Evolutionary conservation across 2,329 filamentous ascomycete species (phyloP), one percentile per base, ranked within the genome.

Genomic region (Diplodia scrobiculata): DNA sequence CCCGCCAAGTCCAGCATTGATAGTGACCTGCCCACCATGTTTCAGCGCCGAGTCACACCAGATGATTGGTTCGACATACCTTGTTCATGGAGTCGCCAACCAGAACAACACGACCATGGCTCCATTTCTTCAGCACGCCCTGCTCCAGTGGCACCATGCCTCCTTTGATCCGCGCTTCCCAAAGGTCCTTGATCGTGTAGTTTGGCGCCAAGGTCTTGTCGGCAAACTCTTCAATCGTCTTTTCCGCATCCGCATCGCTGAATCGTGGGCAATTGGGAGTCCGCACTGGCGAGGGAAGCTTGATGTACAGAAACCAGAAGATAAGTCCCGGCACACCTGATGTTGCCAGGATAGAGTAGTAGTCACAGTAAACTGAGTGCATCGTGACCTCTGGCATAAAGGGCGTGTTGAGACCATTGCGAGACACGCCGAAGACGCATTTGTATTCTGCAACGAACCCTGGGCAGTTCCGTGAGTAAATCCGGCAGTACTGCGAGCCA

Each of bases 121-220:
- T 45, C 55, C 55, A 60, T 14, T 29, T 48, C 38, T 32, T 25
- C 21, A 60, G 21, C 21, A 60, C 32, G 1, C 55, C 55, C n/a
- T 60, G 25, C 14, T 60, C 55, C 38, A 60, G 13, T 6, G 55
- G 21, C 5, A 60, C 68, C 38, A 60, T 21, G 7, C 21, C 10
- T 2, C 38, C 55, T 5, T 63, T 69, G 13, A 36, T 66, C 41
- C 72, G 63, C 6, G 64, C 64, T 48, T 74, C 63, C 72, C 74
- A 79, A 1, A 81, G 45, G 9, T 80, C 73, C 0, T 70, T 69
- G 64, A 81, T 77, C 1, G 67, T 73, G 7, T 77, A 10, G 0
- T 65, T 70, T 1, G 72, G 71, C 2, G 69, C 69, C 13, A 79
- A 48, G 5, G 71, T 70, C 17, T 72, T 67, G 45, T 73, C 68